Percentiles rank a stretch among this genome's conserved stretches.
Evolutionary conservation across 208 protist species (phyloP).

Genomic region (Leishmania tarentolae): DNA sequence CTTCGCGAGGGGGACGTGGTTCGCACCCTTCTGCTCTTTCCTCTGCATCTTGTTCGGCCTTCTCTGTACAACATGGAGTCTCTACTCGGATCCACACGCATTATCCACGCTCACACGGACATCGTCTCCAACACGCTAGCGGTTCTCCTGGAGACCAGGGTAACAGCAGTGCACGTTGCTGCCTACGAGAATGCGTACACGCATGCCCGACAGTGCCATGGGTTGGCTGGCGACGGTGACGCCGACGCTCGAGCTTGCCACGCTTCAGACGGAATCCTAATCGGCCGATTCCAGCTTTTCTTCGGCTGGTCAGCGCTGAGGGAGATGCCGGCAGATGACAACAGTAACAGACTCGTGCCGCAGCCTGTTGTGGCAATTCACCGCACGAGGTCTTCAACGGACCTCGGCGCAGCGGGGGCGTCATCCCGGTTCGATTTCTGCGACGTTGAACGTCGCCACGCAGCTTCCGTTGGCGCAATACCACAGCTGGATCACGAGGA

Average conservation of each 20-base stretch:
- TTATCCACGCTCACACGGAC: conserved; percentile 65
- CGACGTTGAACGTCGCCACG: conserved; percentile 3
- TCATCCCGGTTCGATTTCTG: conserved; percentile 8
- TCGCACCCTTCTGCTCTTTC: conserved; percentile 62
- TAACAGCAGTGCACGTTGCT: conserved; percentile 49
- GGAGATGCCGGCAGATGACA: conserved; percentile 74
- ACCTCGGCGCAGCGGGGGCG: background rate
- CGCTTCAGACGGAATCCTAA: conserved; percentile 34
- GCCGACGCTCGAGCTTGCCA: background rate
- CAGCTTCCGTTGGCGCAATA: background rate
- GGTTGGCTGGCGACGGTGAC: background rate
- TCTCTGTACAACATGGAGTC: conserved; percentile 68
- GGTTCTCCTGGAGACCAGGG: conserved; percentile 49
- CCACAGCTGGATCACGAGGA: conserved; percentile 52
- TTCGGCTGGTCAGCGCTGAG: conserved; percentile 65
- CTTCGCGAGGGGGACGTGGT: conserved; percentile 55
- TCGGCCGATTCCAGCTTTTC: conserved; percentile 54
- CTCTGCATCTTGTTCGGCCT: conserved; percentile 72
- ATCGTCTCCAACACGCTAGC: conserved; percentile 64
- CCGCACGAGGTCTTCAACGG: background rate
- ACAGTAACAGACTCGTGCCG: conserved; percentile 72
- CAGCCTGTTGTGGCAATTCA: conserved; percentile 55
- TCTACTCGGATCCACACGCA: conserved; percentile 29
- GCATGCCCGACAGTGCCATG: conserved; percentile 19
- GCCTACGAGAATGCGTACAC: conserved; percentile 33